Conservation (phyloP, 2,329 filamentous ascomycete genomes). For the Diaporthe longicolla region DNA sequence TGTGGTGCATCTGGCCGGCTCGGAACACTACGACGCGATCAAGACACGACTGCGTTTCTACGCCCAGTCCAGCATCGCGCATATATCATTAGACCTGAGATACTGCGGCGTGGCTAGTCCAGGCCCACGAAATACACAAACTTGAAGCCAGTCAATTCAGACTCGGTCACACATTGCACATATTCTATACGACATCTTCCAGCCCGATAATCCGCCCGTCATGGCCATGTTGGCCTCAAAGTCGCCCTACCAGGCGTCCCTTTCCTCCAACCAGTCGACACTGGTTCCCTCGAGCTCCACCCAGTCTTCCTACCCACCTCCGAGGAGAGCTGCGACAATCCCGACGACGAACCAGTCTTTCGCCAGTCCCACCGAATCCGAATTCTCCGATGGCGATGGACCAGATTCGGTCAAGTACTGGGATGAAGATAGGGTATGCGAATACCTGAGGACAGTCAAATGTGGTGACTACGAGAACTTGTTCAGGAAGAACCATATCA, state of each 20-base stretch:
- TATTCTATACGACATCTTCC: neutral
- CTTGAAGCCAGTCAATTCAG: slow-evolving; percentile 6
- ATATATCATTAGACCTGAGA: slow-evolving; percentile 19
- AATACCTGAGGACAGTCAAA: slow-evolving; percentile 92
- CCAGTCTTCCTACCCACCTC: slow-evolving; percentile 64
- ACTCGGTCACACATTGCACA: neutral
- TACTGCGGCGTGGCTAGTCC: slow-evolving; percentile 3
- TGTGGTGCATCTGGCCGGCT: slow-evolving; percentile 34
- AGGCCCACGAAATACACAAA: neutral
- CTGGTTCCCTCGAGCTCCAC: slow-evolving; percentile 60
- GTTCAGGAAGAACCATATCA: slow-evolving; percentile 95
- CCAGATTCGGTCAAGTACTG: slow-evolving; percentile 85
- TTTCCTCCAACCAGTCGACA: slow-evolving; percentile 61
- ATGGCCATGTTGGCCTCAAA: slow-evolving; percentile 89
- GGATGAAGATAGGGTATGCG: slow-evolving; percentile 92
- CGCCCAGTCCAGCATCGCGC: neutral
- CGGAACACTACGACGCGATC: slow-evolving; percentile 36
- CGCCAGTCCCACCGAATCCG: slow-evolving; percentile 89
- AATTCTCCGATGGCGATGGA: slow-evolving; percentile 87
- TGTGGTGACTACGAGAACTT: slow-evolving; percentile 94
- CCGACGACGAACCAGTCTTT: slow-evolving; percentile 70
- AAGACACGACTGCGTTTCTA: slow-evolving; percentile 28
- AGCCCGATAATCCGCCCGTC: slow-evolving; percentile 38
- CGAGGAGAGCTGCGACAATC: slow-evolving; percentile 66
- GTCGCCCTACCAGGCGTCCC: slow-evolving; percentile 74